Conservation (phyloP, 2,329 filamentous ascomycete species). For the Conoideocrella luteorostrata region DNA sequence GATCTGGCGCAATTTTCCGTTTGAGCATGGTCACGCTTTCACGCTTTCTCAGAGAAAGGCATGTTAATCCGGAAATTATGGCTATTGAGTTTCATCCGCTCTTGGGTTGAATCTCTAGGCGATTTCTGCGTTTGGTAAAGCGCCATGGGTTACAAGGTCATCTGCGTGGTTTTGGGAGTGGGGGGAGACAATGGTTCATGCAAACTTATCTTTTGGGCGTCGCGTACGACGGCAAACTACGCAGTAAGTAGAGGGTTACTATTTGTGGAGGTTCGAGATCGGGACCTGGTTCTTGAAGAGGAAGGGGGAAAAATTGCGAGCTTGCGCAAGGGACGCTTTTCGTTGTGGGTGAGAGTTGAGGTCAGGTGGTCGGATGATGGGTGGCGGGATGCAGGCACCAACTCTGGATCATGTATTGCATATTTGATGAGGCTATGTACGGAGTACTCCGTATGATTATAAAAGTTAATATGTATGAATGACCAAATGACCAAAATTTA, state of each 20-base stretch:
- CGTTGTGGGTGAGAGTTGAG: not conserved
- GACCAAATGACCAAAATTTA: too few species aligned
- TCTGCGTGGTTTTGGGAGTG: not conserved
- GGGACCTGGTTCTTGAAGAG: not conserved
- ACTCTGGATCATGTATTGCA: too few species aligned
- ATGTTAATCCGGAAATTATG: not conserved
- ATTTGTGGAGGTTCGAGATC: too few species aligned
- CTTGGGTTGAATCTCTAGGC: too few species aligned
- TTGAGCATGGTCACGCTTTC: not conserved
- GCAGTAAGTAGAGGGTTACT: too few species aligned
- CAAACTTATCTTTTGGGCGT: too few species aligned
- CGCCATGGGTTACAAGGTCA: not conserved
- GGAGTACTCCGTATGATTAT: too few species aligned
- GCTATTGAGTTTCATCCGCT: not conserved
- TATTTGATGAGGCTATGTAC: too few species aligned
- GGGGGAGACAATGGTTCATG: not conserved
- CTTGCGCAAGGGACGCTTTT: not conserved
- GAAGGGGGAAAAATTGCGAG: not conserved
- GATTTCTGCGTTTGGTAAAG: not conserved
- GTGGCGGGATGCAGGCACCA: too few species aligned
- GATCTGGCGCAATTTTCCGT: not conserved
- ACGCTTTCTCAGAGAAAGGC: too few species aligned
- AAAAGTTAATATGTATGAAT: too few species aligned
- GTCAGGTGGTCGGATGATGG: not conserved
- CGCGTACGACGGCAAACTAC: too few species aligned